Evolutionary conservation across 352 stramenopile species (phyloP).

Genomic region (Pseudoperonospora humuli): DNA sequence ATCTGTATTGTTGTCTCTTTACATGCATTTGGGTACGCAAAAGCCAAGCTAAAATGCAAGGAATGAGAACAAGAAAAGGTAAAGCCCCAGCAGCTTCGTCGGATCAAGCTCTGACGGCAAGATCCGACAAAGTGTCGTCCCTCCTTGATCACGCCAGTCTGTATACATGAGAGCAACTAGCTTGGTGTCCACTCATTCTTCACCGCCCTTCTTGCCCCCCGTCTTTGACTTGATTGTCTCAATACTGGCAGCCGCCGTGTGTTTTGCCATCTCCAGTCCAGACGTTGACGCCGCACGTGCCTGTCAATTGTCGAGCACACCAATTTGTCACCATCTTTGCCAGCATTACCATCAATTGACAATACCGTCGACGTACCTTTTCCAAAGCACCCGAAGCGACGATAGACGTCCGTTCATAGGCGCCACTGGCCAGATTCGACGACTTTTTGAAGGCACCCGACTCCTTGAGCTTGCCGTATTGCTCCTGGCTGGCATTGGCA

Average conservation of each 20-base stretch:
- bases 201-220: slow-evolving; percentile 49
- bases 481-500: slow-evolving; percentile 54
- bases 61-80: too few relatives aligned
- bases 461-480: slow-evolving; percentile 76
- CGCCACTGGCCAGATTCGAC: slow-evolving; percentile 44
- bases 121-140: too few relatives aligned
- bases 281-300: slow-evolving; percentile 49
- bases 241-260: slow-evolving; percentile 48
- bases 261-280: slow-evolving; percentile 77
- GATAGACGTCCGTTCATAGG: slow-evolving; percentile 52
- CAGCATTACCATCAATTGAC: background rate
- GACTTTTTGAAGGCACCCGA: slow-evolving; percentile 84
- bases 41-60: too few relatives aligned
- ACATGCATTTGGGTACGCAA: too few relatives aligned
- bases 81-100: too few relatives aligned
- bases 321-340: slow-evolving; percentile 3
- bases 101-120: too few relatives aligned
- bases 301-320: slow-evolving; percentile 15
- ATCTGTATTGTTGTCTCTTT: too few relatives aligned
- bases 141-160: slow-evolving; percentile 5
- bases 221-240: slow-evolving; percentile 80
- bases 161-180: slow-evolving; percentile 4
- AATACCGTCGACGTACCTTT: slow-evolving; percentile 29
- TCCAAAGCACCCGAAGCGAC: slow-evolving; percentile 63
- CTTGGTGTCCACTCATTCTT: slow-evolving; percentile 20